These are phyloP conservation scores for Ophiostoma quercus DNA, from an alignment of 2,329 filamentous ascomycete species.

Conservation along the genomic window DNA sequence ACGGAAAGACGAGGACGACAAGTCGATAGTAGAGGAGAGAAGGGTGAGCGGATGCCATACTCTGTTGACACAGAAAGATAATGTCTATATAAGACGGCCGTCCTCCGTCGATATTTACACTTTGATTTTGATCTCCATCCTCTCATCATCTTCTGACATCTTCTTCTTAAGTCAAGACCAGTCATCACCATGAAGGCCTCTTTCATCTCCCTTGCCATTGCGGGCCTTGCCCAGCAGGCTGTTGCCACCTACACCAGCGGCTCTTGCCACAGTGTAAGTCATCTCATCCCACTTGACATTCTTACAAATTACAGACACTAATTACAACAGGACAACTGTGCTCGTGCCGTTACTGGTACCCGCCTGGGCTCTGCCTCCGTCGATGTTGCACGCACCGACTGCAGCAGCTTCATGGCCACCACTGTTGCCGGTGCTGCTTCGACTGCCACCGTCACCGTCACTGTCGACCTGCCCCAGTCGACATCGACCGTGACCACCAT, in stretches of 20 bases:
- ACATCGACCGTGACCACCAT: not conserved
- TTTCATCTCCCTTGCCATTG: slow-evolving; percentile 11
- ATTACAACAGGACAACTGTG: slow-evolving; percentile 16
- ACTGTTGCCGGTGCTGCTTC: not conserved
- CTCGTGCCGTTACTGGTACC: slow-evolving; percentile 13
- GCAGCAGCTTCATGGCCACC: slow-evolving; percentile 2
- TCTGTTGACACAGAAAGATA: not conserved
- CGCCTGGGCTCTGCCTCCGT: not conserved
- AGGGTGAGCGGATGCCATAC: not conserved
- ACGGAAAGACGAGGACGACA: not conserved
- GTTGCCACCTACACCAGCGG: slow-evolving; percentile 12
- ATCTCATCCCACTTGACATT: not conserved
- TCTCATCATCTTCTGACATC: not conserved
- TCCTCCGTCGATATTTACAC: not conserved
- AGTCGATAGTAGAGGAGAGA: not conserved
- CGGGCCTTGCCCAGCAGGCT: slow-evolving; percentile 15
- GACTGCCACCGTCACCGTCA: not conserved
- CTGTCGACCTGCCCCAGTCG: not conserved
- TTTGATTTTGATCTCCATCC: not conserved
- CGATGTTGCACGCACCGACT: not conserved
- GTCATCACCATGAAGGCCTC: slow-evolving; percentile 15
- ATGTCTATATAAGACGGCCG: slow-evolving; percentile 6
- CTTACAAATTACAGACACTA: not conserved
- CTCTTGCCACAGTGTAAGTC: not conserved
- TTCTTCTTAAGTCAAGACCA: not conserved